A percentile compares a stretch with the other conserved stretches of the same genome.
These are phyloP conservation scores for Trifolium repens DNA, from an alignment of 306 rosid genomes.

Conservation along the genomic window DNA sequence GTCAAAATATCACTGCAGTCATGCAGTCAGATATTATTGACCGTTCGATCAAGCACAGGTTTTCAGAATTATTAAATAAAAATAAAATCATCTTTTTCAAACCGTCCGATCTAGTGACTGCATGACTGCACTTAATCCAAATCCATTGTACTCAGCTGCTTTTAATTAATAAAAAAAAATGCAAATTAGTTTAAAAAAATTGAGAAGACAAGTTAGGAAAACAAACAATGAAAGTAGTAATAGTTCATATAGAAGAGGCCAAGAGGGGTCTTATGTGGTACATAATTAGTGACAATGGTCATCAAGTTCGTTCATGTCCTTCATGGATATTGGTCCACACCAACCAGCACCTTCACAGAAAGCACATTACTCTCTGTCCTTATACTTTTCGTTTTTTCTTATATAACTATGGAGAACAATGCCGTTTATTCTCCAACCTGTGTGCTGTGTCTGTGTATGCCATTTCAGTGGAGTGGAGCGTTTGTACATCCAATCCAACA, in stretches of 20 bases:
- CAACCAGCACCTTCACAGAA: conserved; percentile 3
- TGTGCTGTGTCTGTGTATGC: not conserved
- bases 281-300: not conserved
- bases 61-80: too few relatives aligned
- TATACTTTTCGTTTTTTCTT: conserved; percentile 21
- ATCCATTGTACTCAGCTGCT: too few relatives aligned
- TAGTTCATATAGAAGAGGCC: too few relatives aligned
- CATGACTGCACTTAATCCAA: too few relatives aligned
- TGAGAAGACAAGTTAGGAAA: not conserved
- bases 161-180: not conserved
- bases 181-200: not conserved
- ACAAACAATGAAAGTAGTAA: not conserved
- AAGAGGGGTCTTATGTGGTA: not conserved
- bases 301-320: conserved; percentile 12
- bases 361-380: conserved; percentile 12
- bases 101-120: too few relatives aligned
- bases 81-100: too few relatives aligned
- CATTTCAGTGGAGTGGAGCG: not conserved
- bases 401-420: conserved; percentile 29
- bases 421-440: not conserved
- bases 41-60: too few relatives aligned
- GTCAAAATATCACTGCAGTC: too few relatives aligned
- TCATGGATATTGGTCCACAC: conserved; percentile 29
- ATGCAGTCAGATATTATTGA: too few relatives aligned
- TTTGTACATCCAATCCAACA: not conserved